Base-by-base conservation (phyloP, 1,139 yeast genomes). In the Pichia sp. region DNA sequence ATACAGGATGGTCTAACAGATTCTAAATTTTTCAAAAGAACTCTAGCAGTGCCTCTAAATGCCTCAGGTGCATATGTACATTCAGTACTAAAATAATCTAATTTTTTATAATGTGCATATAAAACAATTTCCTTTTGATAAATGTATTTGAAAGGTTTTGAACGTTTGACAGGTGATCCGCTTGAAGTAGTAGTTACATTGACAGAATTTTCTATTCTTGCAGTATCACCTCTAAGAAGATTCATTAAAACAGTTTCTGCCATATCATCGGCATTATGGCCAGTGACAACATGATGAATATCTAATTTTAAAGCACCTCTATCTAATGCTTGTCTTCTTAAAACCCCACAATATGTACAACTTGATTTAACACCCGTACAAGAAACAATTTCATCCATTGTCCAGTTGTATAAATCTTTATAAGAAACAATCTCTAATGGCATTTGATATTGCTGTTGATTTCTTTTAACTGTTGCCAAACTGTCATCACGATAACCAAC, bases 61-160 rank as follows among this genome's bases (percentile, higher is more conserved):
- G 99, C 97, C 65, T 94, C 98, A 1, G 98, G 97, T 0, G 98
- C 96, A 68, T 94, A 94, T 0, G 96, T 83, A 66, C 99, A 94
- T 62, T 94, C 99, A 0, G 99, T 94, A 5, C 96, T 86, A 63
- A 94, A 94, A 65, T 94, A 94, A 66, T 94, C 98, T 48, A 94
- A 74, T 61, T 89, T 86, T 68, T 89, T 90, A 70, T 88, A 94
- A 63, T 94, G 98, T 2, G 99, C 99, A 68, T 94, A 94, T 30
- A 94, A 74, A 27, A 94, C 98, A 58, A 94, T 94, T 65, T 94
- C 99, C 73, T 94, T 94, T 64, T 94, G 97, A 65, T 94, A 94
- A 10, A 96, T 79, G 64, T 89, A 94, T 65, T 92, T 94, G 71
- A 94, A 86, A 2, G 98, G 99, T 66, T 94, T 94, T 27, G 96